These are phyloP conservation scores for Xerocomellus chrysenteron DNA, from an alignment of 768 basidiomycete species.

Conservation along the genomic window DNA sequence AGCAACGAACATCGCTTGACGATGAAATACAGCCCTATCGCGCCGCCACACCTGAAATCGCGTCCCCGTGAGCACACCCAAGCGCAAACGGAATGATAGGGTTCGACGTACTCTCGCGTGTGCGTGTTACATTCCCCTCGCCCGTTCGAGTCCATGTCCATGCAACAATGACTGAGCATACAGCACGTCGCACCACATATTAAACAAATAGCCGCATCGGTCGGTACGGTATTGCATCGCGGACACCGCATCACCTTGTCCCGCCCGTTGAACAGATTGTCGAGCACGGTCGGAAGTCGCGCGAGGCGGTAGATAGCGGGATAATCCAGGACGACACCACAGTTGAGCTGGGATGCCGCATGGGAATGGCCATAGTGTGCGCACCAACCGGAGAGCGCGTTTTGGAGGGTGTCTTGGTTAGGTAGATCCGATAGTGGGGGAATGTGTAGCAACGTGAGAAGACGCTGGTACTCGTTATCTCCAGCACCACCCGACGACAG, in stretches of 20 bases:
- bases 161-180: conserved; percentile 90
- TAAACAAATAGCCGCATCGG: conserved; percentile 87
- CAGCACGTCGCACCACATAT: conserved; percentile 88
- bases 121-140: conserved; percentile 96
- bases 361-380: conserved; percentile 84
- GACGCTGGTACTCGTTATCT: conserved; percentile 75
- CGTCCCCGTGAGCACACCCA: background rate
- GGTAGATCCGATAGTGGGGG: conserved; percentile 78
- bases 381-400: conserved; percentile 87
- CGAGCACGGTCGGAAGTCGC: conserved; percentile 76
- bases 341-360: conserved; percentile 74
- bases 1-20: conserved; percentile 90
- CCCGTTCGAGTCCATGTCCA: conserved; percentile 52
- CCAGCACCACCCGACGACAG: conserved; percentile 38
- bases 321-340: conserved; percentile 78
- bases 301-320: conserved; percentile 82
- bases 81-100: background rate
- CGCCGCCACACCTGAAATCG: conserved; percentile 78
- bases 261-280: conserved; percentile 75
- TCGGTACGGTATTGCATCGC: conserved; percentile 75
- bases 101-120: conserved; percentile 76
- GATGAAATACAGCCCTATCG: conserved; percentile 85
- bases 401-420: conserved; percentile 83
- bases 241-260: conserved; percentile 72
- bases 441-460: conserved; percentile 73